Base-by-base conservation (phyloP, 192 early-diverging fungal species). In the Coemansia sp. region DNA sequence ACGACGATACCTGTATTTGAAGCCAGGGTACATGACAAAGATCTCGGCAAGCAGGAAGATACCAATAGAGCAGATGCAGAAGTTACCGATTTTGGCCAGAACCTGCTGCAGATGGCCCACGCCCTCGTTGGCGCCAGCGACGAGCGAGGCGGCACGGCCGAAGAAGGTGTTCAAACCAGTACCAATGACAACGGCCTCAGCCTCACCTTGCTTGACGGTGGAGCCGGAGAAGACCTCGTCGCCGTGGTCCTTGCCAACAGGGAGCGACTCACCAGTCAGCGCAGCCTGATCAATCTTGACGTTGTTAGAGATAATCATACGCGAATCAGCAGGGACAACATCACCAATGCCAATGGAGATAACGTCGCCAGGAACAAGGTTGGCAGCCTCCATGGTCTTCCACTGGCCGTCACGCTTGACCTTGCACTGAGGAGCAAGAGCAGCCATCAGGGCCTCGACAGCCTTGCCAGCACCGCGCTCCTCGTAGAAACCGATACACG, bases 381-480 rank as follows among this genome's bases (percentile, higher is more conserved):
- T 71, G 35, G 83, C 73, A 21, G 94, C 86, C 63, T 94, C 91
- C 74, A 94, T 86, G 7, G 88, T 88, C 20, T 83, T 84, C 86
- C 92, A 91, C 64, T 86, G 77, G 75, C 90, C 90, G 77, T 94
- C 86, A 74, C 94, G 89, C 87, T 89, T 93, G 68, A 90, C 92
- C 77, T 90, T 91, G 75, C 88, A 89, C 84, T 93, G 90, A 33
- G 93, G 90, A 21, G 94, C 93, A 10, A 95, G 85, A 21, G 93
- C 92, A n/a, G 90, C 92, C 87, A 94, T 96, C 64, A 96, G 84
- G 18, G 93, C 95, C 79, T 97, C 92, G 72, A 97, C 87, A 40
- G 95, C 92, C 70, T 89, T 90, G 70, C 93, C 93, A 39, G 95
- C 93, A 43, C 91, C 88, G 63, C 90, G 90, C 78, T 96, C 95